A percentile compares a stretch with the other conserved stretches of the same genome.
phyloP scores from a whole-genome alignment of 352 stramenopile genomes.

The Phytophthora sp. region DNA sequence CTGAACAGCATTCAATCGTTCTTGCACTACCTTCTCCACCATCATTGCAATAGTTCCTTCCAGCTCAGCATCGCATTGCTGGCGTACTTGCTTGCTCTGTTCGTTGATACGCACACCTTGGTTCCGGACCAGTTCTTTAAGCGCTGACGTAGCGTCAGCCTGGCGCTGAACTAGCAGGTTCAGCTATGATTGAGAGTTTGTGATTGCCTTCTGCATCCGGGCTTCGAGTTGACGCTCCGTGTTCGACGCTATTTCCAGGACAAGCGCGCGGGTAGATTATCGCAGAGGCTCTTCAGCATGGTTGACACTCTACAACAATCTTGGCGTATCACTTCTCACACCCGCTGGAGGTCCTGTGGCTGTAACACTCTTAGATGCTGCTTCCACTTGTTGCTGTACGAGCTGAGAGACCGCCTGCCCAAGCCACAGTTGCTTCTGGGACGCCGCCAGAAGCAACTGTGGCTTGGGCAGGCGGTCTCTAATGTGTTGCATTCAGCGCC shows the following conservation, averaged over 20 bases:
- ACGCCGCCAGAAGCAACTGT: too few species aligned
- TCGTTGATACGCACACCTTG: neutral
- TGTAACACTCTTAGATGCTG: too few species aligned
- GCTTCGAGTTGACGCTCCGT: neutral
- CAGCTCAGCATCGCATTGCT: neutral
- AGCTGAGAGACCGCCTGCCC: too few species aligned
- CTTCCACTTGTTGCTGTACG: too few species aligned
- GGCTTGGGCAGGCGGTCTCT: too few species aligned
- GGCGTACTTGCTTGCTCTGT: neutral
- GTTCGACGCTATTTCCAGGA: neutral
- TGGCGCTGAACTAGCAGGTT: neutral
- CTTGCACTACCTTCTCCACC: neutral
- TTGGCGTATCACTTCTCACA: too few species aligned
- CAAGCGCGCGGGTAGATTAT: neutral
- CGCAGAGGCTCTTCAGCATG: neutral
- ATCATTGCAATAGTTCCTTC: neutral
- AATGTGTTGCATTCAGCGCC: too few species aligned
- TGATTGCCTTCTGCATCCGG: neutral
- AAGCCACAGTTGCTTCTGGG: too few species aligned
- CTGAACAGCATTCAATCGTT: neutral
- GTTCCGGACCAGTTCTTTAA: neutral
- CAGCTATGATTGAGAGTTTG: neutral
- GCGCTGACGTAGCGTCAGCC: neutral
- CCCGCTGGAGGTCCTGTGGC: too few species aligned
- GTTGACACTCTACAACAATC: neutral